Percentiles rank a stretch among this genome's conserved stretches.
These are phyloP conservation scores for Quercus gilva DNA, from an alignment of 306 rosid genomes.

Conservation along the genomic window DNA sequence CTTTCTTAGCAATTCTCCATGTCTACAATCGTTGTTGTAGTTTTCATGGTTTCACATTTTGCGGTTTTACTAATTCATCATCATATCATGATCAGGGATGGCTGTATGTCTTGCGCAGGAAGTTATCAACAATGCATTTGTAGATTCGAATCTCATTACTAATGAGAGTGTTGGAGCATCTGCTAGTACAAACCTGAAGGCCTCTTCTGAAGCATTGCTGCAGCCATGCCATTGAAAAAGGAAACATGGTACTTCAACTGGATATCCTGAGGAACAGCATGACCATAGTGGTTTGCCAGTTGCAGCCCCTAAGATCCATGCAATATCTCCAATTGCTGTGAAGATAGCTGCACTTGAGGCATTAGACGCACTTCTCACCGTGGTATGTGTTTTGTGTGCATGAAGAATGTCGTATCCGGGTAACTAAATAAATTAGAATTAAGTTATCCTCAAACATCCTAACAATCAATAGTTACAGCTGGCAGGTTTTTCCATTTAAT, in stretches of 20 bases:
- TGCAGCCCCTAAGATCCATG: slow-evolving; percentile 30
- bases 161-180: slow-evolving; percentile 29
- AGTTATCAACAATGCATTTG: slow-evolving; percentile 53
- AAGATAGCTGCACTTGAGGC: slow-evolving; percentile 72
- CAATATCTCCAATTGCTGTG: slow-evolving; percentile 44
- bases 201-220: slow-evolving; percentile 28
- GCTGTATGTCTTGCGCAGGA: slow-evolving; percentile 60
- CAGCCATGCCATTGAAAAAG: slow-evolving; percentile 55
- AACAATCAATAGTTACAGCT: neutral
- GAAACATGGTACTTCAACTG: slow-evolving; percentile 40
- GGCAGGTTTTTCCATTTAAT: too few species aligned
- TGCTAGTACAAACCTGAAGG: slow-evolving; percentile 37
- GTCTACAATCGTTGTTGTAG: neutral
- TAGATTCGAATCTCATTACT: slow-evolving; percentile 58
- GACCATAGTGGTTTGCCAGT: slow-evolving; percentile 35
- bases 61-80: slow-evolving; percentile 23
- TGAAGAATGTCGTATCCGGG: slow-evolving; percentile 1
- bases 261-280: slow-evolving; percentile 42
- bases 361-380: slow-evolving; percentile 68
- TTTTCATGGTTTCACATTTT: slow-evolving; percentile 1
- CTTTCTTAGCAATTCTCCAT: neutral
- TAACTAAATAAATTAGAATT: neutral
- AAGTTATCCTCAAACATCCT: neutral
- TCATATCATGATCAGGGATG: slow-evolving; percentile 62
- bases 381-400: slow-evolving; percentile 50